phyloP scores from a whole-genome alignment of 2,329 filamentous ascomycete species.

The Ophiostoma novo-ulmi region DNA sequence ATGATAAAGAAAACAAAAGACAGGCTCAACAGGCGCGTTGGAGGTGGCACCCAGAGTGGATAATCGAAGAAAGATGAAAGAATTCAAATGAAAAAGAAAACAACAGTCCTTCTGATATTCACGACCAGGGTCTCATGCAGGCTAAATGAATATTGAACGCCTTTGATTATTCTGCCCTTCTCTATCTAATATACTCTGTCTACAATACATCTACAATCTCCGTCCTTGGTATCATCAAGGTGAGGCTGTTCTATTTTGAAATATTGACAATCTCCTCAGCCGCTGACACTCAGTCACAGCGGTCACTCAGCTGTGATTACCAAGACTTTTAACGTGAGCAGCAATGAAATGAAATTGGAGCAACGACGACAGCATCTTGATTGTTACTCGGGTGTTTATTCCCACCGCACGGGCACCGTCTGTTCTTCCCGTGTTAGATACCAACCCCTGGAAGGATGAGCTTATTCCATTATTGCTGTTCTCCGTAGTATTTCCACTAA shows the following conservation, averaged over 20 bases:
- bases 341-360: no score
- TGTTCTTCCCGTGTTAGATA: neutral
- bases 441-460: neutral
- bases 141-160: constrained; percentile 5
- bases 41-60: neutral
- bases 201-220: no score
- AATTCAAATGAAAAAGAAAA: neutral
- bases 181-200: no score
- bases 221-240: neutral
- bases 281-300: neutral
- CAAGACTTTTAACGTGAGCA: no score
- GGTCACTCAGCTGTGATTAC: neutral
- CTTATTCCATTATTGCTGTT: neutral
- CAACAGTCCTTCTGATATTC: neutral
- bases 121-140: neutral
- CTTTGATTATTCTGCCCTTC: neutral
- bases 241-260: neutral
- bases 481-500: neutral
- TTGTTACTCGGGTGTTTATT: neutral
- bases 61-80: neutral
- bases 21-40: neutral
- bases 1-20: neutral
- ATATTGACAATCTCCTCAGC: constrained; percentile 3
- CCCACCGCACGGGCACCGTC: neutral
- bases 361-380: no score